A percentile compares a stretch with the other conserved stretches of the same genome.
Conservation (phyloP, 139 green algal species). For the Raphidocelis subcapitata region DNA sequence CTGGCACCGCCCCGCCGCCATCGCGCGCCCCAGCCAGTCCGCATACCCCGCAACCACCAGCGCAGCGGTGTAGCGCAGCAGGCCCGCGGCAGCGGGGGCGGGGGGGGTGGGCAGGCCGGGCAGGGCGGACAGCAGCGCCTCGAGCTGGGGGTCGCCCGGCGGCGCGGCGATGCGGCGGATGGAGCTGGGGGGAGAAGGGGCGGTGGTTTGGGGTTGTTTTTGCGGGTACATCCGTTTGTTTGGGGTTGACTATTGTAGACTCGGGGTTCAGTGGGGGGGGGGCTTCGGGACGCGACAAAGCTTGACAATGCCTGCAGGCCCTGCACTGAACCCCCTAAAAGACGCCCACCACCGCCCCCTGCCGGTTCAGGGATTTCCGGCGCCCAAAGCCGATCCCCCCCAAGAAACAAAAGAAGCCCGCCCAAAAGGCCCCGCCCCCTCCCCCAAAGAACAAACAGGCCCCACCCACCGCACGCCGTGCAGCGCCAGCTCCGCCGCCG, state of each 20-base stretch:
- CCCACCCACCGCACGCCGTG: constrained; percentile 63
- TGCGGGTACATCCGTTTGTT: not conserved
- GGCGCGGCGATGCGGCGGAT: constrained; percentile 33
- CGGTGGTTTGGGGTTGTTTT: not conserved
- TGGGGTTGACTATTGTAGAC: too few relatives aligned
- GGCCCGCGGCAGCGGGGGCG: not conserved
- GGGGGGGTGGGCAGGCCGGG: constrained; percentile 46
- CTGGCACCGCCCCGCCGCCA: constrained; percentile 8
- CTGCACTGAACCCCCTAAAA: too few relatives aligned
- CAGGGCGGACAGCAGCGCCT: constrained; percentile 58
- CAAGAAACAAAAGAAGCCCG: not conserved
- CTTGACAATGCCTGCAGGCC: too few relatives aligned
- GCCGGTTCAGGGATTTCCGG: too few relatives aligned
- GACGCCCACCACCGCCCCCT: too few relatives aligned
- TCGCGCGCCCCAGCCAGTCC: constrained; percentile 49
- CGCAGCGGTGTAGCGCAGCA: constrained; percentile 58
- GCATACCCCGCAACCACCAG: constrained; percentile 56
- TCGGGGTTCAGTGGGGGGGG: too few relatives aligned
- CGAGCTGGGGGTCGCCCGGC: constrained; percentile 48
- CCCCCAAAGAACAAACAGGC: not conserved
- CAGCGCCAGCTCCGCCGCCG: constrained; percentile 67
- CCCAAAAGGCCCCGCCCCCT: too few relatives aligned
- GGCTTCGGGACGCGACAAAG: too few relatives aligned
- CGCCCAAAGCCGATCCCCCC: too few relatives aligned
- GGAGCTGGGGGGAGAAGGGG: constrained; percentile 25